Percentiles rank a stretch among this genome's conserved stretches.
These are phyloP conservation scores for Macrophomina phaseolina DNA, from an alignment of 2,329 filamentous ascomycete species.

Conservation along the genomic window DNA sequence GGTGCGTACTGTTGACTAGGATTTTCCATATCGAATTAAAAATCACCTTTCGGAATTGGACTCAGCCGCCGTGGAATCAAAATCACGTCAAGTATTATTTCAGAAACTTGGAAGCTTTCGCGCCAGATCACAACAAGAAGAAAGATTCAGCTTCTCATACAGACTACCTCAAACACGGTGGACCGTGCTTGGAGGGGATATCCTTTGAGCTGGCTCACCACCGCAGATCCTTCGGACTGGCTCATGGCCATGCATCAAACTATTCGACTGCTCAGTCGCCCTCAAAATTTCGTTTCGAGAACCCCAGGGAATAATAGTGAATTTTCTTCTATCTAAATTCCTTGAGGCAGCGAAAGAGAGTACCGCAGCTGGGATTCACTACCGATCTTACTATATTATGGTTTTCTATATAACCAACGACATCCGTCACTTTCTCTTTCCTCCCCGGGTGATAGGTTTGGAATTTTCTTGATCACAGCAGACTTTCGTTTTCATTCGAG, in stretches of 20 bases:
- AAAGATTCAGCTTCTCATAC: neutral
- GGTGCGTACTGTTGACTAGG: slow-evolving; percentile 9
- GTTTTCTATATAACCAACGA: neutral
- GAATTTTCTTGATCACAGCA: neutral
- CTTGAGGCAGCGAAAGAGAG: neutral
- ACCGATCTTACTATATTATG: neutral
- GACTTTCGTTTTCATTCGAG: neutral
- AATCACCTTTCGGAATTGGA: neutral
- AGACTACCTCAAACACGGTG: neutral
- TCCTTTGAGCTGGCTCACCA: slow-evolving; percentile 6
- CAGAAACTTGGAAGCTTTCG: neutral
- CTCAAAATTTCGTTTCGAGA: neutral
- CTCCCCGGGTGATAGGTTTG: neutral
- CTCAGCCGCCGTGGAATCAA: neutral
- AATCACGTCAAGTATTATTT: neutral
- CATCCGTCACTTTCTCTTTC: neutral
- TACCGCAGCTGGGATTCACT: neutral
- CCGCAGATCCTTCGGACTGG: neutral
- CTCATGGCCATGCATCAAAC: neutral
- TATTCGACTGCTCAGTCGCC: neutral
- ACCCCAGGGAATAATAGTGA: neutral
- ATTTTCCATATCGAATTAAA: neutral
- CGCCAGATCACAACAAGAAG: neutral
- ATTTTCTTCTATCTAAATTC: neutral
- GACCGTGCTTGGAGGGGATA: neutral